Conservation (phyloP, 768 basidiomycete genomes). For the Lactarius quietus region DNA sequence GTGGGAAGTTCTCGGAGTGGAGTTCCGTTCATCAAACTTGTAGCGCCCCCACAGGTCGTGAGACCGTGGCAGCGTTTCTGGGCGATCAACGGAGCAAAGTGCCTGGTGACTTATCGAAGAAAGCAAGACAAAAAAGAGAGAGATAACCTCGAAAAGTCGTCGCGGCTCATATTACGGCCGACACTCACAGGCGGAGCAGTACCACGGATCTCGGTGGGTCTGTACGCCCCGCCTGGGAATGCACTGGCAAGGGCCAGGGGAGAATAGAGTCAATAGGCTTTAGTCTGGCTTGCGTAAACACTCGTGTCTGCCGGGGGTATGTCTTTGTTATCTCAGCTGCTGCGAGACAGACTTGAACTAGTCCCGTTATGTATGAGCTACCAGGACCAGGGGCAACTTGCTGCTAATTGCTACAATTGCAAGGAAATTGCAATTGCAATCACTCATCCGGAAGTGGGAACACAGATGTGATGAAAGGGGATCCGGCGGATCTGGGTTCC, state of each 20-base stretch:
- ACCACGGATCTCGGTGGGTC: not conserved
- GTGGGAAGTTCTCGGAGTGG: not conserved
- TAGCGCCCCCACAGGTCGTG: not conserved
- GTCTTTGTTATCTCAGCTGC: not conserved
- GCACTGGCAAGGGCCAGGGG: not conserved
- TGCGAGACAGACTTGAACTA: not conserved
- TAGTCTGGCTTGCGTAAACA: constrained; percentile 9
- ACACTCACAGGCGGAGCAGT: not conserved
- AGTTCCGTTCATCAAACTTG: not conserved
- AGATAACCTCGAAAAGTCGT: not conserved
- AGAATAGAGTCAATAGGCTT: constrained; percentile 4
- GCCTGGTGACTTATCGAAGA: not conserved
- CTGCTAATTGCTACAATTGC: not conserved
- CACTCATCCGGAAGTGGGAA: not conserved
- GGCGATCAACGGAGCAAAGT: not conserved
- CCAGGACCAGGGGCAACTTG: not conserved
- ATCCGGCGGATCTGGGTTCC: not conserved
- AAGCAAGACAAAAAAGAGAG: not conserved
- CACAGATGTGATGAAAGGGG: not conserved
- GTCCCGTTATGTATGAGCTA: constrained; percentile 3
- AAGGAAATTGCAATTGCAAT: not conserved
- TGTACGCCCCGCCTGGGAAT: constrained; percentile 2
- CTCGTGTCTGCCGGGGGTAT: constrained; percentile 3
- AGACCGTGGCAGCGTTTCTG: not conserved
- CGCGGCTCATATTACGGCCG: not conserved